phyloP scores from a whole-genome alignment of 1,284 basidiomycete species.

The Ganoderma leucocontextum region DNA sequence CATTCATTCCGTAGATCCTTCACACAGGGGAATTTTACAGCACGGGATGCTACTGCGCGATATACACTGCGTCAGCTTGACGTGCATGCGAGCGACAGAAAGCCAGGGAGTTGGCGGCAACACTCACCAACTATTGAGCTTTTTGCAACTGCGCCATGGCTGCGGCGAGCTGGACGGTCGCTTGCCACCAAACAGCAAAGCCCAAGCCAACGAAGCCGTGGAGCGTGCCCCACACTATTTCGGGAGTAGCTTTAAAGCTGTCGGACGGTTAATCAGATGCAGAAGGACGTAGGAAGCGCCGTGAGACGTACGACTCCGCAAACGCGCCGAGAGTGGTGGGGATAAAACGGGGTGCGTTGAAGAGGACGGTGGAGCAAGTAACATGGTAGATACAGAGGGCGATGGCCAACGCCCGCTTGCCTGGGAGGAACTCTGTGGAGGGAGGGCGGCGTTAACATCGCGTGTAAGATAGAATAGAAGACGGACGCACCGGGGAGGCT shows the following conservation, averaged over 20 bases:
- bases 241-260: conserved; percentile 58
- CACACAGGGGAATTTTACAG: neutral
- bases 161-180: conserved; percentile 63
- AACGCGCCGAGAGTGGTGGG: conserved; percentile 72
- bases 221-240: conserved; percentile 69
- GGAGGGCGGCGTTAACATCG: neutral
- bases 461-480: conserved; percentile 6
- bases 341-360: conserved; percentile 81
- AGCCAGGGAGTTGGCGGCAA: neutral
- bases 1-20: neutral
- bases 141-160: conserved; percentile 44
- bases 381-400: conserved; percentile 81
- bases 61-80: neutral
- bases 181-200: conserved; percentile 81
- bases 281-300: neutral
- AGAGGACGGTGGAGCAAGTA: conserved; percentile 75
- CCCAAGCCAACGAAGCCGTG: conserved; percentile 74
- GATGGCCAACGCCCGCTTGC: conserved; percentile 83
- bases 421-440: conserved; percentile 78
- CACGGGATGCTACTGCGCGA: neutral
- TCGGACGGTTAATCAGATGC: conserved; percentile 7
- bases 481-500: conserved; percentile 66
- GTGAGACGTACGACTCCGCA: conserved; percentile 62
- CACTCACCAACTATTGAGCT: conserved; percentile 29
- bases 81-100: neutral